Percentiles rank a stretch among this genome's conserved stretches.
Evolutionary conservation across 495 filamentous ascomycete species (phyloP).

Genomic region (Usnea hakonensis): DNA sequence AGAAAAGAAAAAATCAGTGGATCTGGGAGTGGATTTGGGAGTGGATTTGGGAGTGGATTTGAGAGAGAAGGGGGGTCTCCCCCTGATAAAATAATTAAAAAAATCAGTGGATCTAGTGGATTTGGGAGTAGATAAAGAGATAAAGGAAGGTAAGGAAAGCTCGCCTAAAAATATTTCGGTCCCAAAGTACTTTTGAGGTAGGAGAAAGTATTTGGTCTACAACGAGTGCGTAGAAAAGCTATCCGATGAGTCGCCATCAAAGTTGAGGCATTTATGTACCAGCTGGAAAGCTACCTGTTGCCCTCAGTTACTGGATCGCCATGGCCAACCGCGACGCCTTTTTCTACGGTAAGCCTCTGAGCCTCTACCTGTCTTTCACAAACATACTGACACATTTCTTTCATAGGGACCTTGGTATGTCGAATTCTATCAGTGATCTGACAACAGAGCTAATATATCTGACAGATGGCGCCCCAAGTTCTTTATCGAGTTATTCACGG

Average conservation of each 20-base stretch:
- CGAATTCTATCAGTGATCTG: slow-evolving; percentile 17
- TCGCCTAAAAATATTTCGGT: too few relatives aligned
- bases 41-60: too few relatives aligned
- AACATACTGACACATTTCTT: not conserved
- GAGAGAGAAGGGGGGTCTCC: too few relatives aligned
- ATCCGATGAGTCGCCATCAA: not conserved
- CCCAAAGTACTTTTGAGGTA: too few relatives aligned
- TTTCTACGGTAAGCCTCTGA: slow-evolving; percentile 44
- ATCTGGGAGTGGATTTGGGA: too few relatives aligned
- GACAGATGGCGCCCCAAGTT: slow-evolving; percentile 69
- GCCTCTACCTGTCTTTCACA: not conserved
- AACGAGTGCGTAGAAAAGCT: too few relatives aligned
- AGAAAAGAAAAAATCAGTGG: too few relatives aligned
- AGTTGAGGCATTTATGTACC: not conserved
- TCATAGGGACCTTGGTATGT: slow-evolving; percentile 29
- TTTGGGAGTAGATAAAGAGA: too few relatives aligned
- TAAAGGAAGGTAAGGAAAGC: too few relatives aligned
- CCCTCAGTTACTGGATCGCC: slow-evolving; percentile 5
- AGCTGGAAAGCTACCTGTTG: not conserved
- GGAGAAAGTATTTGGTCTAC: too few relatives aligned
- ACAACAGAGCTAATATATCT: slow-evolving; percentile 28
- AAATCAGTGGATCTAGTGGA: too few relatives aligned
- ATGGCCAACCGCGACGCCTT: slow-evolving; percentile 46
- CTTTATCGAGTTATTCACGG: slow-evolving; percentile 78
- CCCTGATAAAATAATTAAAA: too few relatives aligned